phyloP scores from a whole-genome alignment of 2,329 filamentous ascomycete genomes.

The Neonectria punicea region DNA sequence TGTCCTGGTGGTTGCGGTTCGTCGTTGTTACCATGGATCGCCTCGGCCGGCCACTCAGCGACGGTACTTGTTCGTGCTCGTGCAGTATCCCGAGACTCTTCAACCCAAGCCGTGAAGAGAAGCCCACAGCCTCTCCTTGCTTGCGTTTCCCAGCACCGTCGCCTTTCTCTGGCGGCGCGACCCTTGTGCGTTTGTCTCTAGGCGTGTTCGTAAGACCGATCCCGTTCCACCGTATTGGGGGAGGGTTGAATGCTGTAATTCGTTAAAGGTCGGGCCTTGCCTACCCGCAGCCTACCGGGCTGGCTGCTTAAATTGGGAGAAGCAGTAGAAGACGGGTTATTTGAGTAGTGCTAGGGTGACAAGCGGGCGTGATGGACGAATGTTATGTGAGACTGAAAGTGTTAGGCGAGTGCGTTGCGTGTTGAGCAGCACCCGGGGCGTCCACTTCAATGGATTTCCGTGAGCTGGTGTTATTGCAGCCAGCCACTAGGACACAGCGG shows the following conservation, averaged over 20 bases:
- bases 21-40: constrained; percentile 16
- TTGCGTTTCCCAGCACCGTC: too few relatives aligned
- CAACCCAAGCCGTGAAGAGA: background rate
- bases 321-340: background rate
- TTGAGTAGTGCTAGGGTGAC: background rate
- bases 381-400: background rate
- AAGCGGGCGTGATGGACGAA: background rate
- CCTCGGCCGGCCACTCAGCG: constrained; percentile 26
- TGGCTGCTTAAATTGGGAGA: background rate
- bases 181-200: background rate
- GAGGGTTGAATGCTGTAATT: background rate
- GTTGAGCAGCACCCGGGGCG: background rate
- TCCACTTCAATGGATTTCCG: background rate
- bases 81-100: background rate
- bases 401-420: background rate
- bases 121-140: background rate
- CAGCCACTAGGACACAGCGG: background rate
- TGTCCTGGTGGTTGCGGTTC: constrained; percentile 19
- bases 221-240: background rate
- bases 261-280: background rate
- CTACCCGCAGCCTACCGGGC: background rate
- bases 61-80: constrained; percentile 6
- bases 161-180: too few relatives aligned
- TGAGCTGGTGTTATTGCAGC: background rate
- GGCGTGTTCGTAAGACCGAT: background rate